A percentile compares a stretch with the other conserved stretches of the same genome.
Evolutionary conservation across 2,329 filamentous ascomycete genomes (phyloP).

Genomic region (Neopestalotiopsis clavispora): DNA sequence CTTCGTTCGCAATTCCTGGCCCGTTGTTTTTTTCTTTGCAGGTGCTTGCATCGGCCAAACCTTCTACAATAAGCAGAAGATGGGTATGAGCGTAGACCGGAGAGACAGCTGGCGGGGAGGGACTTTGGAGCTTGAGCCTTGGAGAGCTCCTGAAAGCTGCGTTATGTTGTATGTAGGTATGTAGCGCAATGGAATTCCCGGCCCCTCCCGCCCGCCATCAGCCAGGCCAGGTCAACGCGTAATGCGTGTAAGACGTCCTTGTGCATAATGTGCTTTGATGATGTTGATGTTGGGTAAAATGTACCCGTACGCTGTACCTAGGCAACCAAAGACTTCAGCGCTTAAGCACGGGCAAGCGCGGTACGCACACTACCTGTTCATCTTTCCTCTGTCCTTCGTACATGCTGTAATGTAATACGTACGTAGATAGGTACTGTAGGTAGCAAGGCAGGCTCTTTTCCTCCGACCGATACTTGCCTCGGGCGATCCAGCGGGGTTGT

Average conservation of each 20-base stretch:
- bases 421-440: background rate
- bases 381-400: background rate
- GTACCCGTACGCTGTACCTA: too few relatives aligned
- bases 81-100: background rate
- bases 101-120: background rate
- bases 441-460: background rate
- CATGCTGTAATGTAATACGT: background rate
- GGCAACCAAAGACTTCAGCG: too few relatives aligned
- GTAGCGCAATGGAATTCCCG: too few relatives aligned
- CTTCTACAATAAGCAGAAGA: background rate
- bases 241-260: background rate
- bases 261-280: too few relatives aligned
- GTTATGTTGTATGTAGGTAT: too few relatives aligned
- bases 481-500: background rate
- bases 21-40: background rate
- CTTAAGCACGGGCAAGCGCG: too few relatives aligned
- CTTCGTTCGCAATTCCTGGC: background rate
- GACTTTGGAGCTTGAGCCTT: background rate
- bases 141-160: too few relatives aligned
- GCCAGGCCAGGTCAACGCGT: background rate
- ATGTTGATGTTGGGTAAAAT: too few relatives aligned
- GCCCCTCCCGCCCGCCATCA: too few relatives aligned
- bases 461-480: background rate
- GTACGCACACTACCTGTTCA: too few relatives aligned
- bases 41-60: conserved; percentile 1